Conservation (phyloP, 1,139 yeast species). For the Saccharomyces hybrid region DNA sequence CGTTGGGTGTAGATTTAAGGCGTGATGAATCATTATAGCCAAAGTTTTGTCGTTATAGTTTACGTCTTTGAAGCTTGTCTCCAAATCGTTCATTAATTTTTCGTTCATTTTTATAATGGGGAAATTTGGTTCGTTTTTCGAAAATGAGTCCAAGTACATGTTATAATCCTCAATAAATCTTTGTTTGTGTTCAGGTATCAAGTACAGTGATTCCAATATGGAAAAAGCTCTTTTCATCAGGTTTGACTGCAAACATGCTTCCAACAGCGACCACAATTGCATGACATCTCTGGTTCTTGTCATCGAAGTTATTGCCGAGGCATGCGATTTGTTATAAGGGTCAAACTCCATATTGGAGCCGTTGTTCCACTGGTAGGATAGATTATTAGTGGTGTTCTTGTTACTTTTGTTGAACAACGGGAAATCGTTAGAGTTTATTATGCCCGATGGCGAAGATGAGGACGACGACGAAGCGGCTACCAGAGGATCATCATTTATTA, state of each 20-base stretch:
- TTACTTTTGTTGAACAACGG: background rate
- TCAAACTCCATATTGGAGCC: constrained; percentile 15
- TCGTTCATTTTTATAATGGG: constrained; percentile 20
- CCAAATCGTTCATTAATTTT: constrained; percentile 29
- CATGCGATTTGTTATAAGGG: constrained; percentile 25
- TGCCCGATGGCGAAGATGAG: constrained; percentile 7
- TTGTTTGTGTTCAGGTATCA: constrained; percentile 33
- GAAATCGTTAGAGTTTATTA: background rate
- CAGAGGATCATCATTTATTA: background rate
- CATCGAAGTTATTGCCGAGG: constrained; percentile 28
- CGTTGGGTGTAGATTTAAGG: constrained; percentile 28
- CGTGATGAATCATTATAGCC: constrained; percentile 35
- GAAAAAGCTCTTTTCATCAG: constrained; percentile 68
- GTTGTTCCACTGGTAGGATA: background rate
- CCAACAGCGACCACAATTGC: constrained; percentile 69
- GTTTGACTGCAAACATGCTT: constrained; percentile 66
- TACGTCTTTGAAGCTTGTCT: constrained; percentile 31
- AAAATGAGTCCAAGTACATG: constrained; percentile 41
- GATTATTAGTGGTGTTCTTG: background rate
- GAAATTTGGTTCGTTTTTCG: constrained; percentile 32
- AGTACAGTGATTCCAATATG: constrained; percentile 51
- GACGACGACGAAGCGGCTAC: background rate
- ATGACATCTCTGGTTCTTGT: constrained; percentile 51
- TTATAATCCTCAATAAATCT: constrained; percentile 39
- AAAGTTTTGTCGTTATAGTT: constrained; percentile 41